phyloP scores from a whole-genome alignment of 768 basidiomycete species.

The Phaeolepiota aurea region DNA sequence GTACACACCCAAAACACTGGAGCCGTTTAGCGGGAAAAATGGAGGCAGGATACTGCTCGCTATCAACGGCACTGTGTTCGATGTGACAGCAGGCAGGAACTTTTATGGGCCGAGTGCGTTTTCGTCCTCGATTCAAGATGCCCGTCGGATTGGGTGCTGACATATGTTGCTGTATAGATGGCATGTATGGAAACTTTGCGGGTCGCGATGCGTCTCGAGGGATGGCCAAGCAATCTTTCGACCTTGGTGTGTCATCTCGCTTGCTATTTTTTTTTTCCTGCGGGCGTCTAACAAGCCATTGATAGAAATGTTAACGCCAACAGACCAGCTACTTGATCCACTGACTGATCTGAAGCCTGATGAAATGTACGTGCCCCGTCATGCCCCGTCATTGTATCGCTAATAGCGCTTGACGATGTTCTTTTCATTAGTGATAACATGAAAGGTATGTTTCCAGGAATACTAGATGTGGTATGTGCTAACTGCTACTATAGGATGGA shows the following conservation, averaged over 20 bases:
- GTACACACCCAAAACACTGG: conserved; percentile 73
- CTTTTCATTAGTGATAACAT: conserved; percentile 70
- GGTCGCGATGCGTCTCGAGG: conserved; percentile 93
- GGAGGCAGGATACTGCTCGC: conserved; percentile 65
- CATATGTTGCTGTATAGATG: conserved; percentile 42
- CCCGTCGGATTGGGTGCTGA: not conserved
- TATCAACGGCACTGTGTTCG: conserved; percentile 85
- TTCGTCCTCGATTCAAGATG: not conserved
- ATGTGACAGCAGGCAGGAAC: conserved; percentile 79
- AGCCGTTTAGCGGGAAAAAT: conserved; percentile 55
- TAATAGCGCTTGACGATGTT: conserved; percentile 5
- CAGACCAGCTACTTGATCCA: conserved; percentile 82
- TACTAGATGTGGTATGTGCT: not conserved
- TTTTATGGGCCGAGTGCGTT: conserved; percentile 92
- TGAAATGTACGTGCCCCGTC: conserved; percentile 61
- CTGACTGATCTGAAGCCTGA: conserved; percentile 69
- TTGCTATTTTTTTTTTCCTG: not conserved
- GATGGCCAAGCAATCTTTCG: conserved; percentile 98
- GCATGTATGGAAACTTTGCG: conserved; percentile 97
- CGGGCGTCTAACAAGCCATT: not conserved
- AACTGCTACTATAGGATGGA: conserved; percentile 56
- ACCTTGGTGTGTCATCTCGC: conserved; percentile 48
- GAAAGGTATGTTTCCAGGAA: conserved; percentile 65
- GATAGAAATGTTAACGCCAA: conserved; percentile 77
- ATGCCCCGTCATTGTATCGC: conserved; percentile 1